Base-by-base conservation (phyloP, 148 eudicot genomes). In the Nepenthes mirabilis region DNA sequence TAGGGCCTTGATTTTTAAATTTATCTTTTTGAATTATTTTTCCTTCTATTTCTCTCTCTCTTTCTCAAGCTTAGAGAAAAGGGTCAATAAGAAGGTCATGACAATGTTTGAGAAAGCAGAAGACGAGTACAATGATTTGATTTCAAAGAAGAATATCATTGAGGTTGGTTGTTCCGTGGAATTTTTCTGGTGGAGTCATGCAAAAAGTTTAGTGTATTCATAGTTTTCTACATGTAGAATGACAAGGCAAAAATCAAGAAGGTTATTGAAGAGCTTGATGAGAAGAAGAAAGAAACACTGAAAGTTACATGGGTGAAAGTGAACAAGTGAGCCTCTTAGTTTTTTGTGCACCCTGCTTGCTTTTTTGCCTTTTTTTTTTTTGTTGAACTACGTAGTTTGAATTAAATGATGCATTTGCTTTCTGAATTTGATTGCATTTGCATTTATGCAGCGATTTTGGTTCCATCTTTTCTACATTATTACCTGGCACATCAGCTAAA, bases 61-160 rank as follows among this genome's bases (percentile, higher is more conserved):
- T 59, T 62, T 7, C 55, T 72, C 50, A 47, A 93, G 99, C 73
- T 85, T 93, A 64, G 99, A 93, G 81, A 93, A 93, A 73, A 68
- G 96, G 77, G 96, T 93, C 43, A 93, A 93, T 80, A 93, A 93
- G 74, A 88, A 86, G 75, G 99, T 93, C 45, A 88, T 86, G 75
- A 81, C 96, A 40, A 88, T 93, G 99, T 89, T 93, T 75, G 96
- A 93, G 82, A 93, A 86, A 75, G 91, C 96, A 40, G 99, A 93
- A 75, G 96, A 93, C 63, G 96, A 93, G 78, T 93, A 83, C 74
- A 88, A 84, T 64, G 89, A 79, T 69, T 72, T 93, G 75, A 77
- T 93, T 58, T 83, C 99, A 34, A 93, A 81, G 75, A 93, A 93
- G 78, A 88, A 80, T 70, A 88, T 86, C 14, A 88, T 93, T 66